Evolutionary conservation across 2,329 filamentous ascomycete genomes (phyloP).

Genomic region (Paracorniculantispora psalliotae): DNA sequence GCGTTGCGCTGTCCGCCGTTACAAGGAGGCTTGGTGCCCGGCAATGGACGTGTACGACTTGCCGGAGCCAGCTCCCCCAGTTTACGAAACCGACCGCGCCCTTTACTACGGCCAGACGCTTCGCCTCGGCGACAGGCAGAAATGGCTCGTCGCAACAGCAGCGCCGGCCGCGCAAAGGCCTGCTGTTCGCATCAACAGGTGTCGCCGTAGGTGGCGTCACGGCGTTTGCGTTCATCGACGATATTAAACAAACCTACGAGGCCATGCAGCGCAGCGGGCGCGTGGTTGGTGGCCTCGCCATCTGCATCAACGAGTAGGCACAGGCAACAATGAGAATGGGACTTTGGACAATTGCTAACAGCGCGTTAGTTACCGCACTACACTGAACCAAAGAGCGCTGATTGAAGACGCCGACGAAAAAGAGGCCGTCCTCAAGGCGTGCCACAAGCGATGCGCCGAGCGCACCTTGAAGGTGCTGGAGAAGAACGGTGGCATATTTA

Average conservation of each 20-base stretch:
- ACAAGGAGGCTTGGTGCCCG: conserved; percentile 34
- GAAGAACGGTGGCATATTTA: conserved; percentile 96
- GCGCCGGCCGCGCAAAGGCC: conserved; percentile 24
- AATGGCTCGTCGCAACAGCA: conserved; percentile 21
- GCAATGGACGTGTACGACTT: conserved; percentile 44
- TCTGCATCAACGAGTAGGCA: conserved; percentile 82
- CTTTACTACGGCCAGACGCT: conserved; percentile 23
- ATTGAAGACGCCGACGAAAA: conserved; percentile 59
- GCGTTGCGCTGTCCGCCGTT: conserved; percentile 33
- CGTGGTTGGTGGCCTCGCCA: conserved; percentile 66
- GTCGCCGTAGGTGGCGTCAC: conserved; percentile 45
- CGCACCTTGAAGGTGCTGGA: conserved; percentile 83
- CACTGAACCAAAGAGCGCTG: conserved; percentile 65
- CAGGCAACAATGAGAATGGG: not conserved
- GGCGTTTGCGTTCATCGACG: conserved; percentile 53
- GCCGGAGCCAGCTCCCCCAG: conserved; percentile 35
- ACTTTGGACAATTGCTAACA: not conserved
- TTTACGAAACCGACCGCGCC: conserved; percentile 23
- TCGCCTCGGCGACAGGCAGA: conserved; percentile 23
- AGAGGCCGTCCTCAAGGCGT: conserved; percentile 66
- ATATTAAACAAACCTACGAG: conserved; percentile 71
- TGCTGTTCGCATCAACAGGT: conserved; percentile 48
- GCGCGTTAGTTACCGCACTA: conserved; percentile 70
- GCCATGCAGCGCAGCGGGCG: conserved; percentile 73
- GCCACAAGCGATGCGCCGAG: conserved; percentile 88